Base-by-base conservation (phyloP, 768 basidiomycete species). In the Leccinum arenicola region DNA sequence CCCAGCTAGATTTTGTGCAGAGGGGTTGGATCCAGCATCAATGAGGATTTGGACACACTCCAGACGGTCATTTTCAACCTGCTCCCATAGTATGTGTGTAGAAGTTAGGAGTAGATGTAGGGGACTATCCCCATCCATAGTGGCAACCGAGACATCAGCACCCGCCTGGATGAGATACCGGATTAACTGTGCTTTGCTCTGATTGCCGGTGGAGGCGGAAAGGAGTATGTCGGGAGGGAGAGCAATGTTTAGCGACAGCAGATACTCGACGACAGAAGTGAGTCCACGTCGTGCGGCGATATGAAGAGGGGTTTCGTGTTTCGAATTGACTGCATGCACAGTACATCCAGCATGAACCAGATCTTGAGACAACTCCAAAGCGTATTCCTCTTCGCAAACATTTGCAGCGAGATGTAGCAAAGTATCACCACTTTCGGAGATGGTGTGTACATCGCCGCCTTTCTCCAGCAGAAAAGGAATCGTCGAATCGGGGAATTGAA, bases 1-100 rank as follows among this genome's bases (percentile, higher is more conserved):
- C 2, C 40, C 40, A 0, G 12, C 17, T 2, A 1, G 0, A 25
- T 63, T 62, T 11, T 0, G 19, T 3, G 23, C 12, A 5, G 15
- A 6, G 17, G 25, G 54, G 6, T 40, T 12, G 29, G 36, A 56
- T 29, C 61, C 61, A 14, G 54, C 61, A 3, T 51, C 48, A 10
- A 62, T 2, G 1, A 63, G 61, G 6, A 62, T 21, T 38, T 43
- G 14, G n/a, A 29, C 29, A 45, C 52, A 9, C 3, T 45, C 53
- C 11, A 56, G 8, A 6, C 2, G 15, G 31, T 38, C 19, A 6
- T 7, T 2, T 33, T 40, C 8, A 0, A 21, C 0, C 27, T 21
- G 21, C 2, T 21, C 2, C 21, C 21, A 21, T 21, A 2, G 21
- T 21, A 21, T 21, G 2, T 21, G 2, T 21, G 2, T 21, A 21